Evolutionary conservation across 192 early-diverging fungal species (phyloP).

Genomic region (Umbelopsis sp.): DNA sequence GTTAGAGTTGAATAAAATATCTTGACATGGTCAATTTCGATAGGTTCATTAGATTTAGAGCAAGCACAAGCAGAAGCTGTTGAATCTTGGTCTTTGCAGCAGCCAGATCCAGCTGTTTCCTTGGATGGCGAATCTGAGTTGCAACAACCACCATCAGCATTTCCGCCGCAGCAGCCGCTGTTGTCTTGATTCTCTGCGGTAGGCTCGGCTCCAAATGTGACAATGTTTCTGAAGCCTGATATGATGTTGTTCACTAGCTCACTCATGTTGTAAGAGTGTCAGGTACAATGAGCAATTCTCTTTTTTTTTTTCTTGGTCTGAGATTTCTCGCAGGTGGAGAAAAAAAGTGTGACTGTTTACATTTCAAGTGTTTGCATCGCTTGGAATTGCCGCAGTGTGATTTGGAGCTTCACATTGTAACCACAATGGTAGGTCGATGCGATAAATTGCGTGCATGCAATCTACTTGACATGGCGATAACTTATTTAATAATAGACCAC

Average conservation of each 20-base stretch:
- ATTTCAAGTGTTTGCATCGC: neutral
- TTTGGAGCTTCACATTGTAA: neutral
- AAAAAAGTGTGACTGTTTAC: conserved; percentile 5
- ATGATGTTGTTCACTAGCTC: conserved; percentile 27
- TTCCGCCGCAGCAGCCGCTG: conserved; percentile 15
- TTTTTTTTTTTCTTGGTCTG: neutral
- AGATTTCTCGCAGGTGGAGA: neutral
- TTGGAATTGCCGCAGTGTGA: neutral
- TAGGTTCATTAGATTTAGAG: neutral
- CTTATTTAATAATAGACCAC: conserved; percentile 55
- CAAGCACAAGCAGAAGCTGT: conserved; percentile 13
- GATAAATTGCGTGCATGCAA: neutral
- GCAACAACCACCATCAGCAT: conserved; percentile 12
- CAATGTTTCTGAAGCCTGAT: conserved; percentile 26
- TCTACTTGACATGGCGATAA: neutral
- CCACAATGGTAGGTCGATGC: neutral
- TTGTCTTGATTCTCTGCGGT: neutral
- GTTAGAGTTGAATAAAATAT: conserved; percentile 60
- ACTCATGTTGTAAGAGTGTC: conserved; percentile 23
- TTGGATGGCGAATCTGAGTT: conserved; percentile 1
- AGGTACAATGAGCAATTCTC: neutral
- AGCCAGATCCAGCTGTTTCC: neutral
- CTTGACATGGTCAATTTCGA: conserved; percentile 45
- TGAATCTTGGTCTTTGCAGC: neutral
- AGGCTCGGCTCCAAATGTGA: conserved; percentile 27